Conservation (phyloP, 371 early-diverging fungal species). For the Haplosporangium sp. region DNA sequence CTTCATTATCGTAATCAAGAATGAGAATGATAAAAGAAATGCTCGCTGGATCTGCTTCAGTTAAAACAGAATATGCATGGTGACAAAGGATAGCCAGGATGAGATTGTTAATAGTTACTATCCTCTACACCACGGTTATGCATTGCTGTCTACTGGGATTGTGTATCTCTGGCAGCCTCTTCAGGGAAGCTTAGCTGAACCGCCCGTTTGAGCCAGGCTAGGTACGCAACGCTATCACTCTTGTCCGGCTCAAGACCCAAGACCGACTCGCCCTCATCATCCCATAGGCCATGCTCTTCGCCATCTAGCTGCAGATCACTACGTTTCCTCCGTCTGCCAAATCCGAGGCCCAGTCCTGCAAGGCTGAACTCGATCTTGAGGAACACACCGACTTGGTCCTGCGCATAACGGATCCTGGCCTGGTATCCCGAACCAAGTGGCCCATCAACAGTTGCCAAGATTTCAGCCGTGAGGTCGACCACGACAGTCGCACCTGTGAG, state of each 20-base stretch:
- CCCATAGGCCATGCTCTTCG: background rate
- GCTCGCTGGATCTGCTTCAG: too few relatives aligned
- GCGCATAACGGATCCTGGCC: conserved; percentile 22
- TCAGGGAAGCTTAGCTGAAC: conserved; percentile 20
- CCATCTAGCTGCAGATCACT: background rate
- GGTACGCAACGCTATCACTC: conserved; percentile 13
- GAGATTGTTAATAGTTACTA: too few relatives aligned
- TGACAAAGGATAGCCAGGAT: too few relatives aligned
- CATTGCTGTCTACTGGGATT: too few relatives aligned
- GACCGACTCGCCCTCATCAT: background rate
- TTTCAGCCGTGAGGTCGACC: conserved; percentile 27
- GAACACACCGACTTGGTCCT: conserved; percentile 24
- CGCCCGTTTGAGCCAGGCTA: conserved; percentile 32
- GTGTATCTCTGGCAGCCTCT: conserved; percentile 16
- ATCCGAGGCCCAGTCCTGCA: conserved; percentile 8
- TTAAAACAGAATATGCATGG: too few relatives aligned
- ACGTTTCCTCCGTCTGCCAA: conserved; percentile 18
- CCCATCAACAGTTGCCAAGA: conserved; percentile 27
- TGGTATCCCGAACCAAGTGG: conserved; percentile 20
- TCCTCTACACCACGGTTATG: too few relatives aligned
- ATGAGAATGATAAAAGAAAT: too few relatives aligned
- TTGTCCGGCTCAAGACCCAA: conserved; percentile 25
- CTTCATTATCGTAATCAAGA: too few relatives aligned
- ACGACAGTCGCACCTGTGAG: conserved; percentile 29
- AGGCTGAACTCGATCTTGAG: conserved; percentile 40